Evolutionary conservation across 768 basidiomycete genomes (phyloP).

Genomic region (Boletus eberwhitei): DNA sequence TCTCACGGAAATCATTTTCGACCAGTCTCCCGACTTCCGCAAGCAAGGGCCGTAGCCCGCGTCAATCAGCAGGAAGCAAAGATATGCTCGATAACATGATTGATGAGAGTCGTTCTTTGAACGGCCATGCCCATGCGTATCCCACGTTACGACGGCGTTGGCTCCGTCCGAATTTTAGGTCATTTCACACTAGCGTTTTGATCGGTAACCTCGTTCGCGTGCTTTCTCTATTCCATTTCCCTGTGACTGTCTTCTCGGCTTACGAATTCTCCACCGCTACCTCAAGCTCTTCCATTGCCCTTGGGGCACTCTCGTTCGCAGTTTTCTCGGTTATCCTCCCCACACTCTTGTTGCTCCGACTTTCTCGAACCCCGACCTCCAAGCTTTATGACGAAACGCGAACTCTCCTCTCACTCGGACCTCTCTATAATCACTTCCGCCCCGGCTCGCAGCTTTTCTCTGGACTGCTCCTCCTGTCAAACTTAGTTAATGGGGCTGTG

Average conservation of each 20-base stretch:
- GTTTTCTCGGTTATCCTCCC: slow-evolving; percentile 79
- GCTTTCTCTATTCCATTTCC: slow-evolving; percentile 90
- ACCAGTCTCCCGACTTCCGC: slow-evolving; percentile 17
- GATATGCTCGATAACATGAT: slow-evolving; percentile 42
- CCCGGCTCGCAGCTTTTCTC: slow-evolving; percentile 90
- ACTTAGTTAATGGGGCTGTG: slow-evolving; percentile 76
- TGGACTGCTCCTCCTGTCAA: slow-evolving; percentile 73
- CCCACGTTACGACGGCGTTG: slow-evolving; percentile 31
- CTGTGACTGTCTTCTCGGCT: slow-evolving; percentile 86
- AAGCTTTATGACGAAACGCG: slow-evolving; percentile 95
- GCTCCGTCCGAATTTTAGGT: slow-evolving; percentile 56
- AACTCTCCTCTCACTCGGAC: slow-evolving; percentile 85
- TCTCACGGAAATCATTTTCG: slow-evolving; percentile 25
- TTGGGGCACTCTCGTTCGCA: slow-evolving; percentile 80
- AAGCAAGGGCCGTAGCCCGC: slow-evolving; percentile 36
- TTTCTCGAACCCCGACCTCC: slow-evolving; percentile 76
- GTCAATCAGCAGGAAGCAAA: slow-evolving; percentile 46
- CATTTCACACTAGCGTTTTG: slow-evolving; percentile 77
- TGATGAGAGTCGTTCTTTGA: slow-evolving; percentile 33
- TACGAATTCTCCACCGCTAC: slow-evolving; percentile 52
- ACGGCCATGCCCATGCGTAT: slow-evolving; percentile 19
- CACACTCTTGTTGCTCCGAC: slow-evolving; percentile 67
- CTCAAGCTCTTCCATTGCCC: slow-evolving; percentile 59
- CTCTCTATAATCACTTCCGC: slow-evolving; percentile 92
- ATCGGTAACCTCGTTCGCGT: slow-evolving; percentile 91